These are phyloP conservation scores for Verticillium nubilum DNA, from an alignment of 2,329 filamentous ascomycete genomes.

Conservation along the genomic window DNA sequence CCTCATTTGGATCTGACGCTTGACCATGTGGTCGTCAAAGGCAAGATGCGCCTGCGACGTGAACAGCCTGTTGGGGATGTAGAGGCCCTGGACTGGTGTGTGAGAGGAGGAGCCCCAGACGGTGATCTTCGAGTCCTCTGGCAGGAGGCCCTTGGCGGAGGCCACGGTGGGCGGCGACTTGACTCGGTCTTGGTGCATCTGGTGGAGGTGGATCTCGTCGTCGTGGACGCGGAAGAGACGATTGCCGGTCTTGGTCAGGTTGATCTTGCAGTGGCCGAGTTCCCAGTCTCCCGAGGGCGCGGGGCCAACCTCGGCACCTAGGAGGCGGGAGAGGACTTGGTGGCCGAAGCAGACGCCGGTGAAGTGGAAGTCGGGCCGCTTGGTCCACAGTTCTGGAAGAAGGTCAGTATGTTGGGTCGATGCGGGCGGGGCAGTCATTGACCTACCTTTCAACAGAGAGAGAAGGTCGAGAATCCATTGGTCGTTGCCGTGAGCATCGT, in stretches of 20 bases:
- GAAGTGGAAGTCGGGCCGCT: conserved; percentile 47
- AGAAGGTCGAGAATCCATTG: conserved; percentile 71
- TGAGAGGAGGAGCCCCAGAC: conserved; percentile 58
- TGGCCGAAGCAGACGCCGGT: conserved; percentile 80
- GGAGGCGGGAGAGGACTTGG: conserved; percentile 67
- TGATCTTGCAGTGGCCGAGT: conserved; percentile 59
- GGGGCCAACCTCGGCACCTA: conserved; percentile 62
- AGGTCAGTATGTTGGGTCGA: background rate
- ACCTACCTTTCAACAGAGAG: conserved; percentile 41
- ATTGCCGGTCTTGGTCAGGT: conserved; percentile 60
- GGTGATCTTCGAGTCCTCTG: conserved; percentile 34
- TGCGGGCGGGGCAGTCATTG: background rate
- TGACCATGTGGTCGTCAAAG: conserved; percentile 65
- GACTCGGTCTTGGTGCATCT: conserved; percentile 78
- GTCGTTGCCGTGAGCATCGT: conserved; percentile 64
- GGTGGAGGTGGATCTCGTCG: conserved; percentile 53
- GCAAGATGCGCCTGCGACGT: conserved; percentile 78
- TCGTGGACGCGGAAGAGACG: conserved; percentile 58
- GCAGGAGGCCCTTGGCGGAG: conserved; percentile 34
- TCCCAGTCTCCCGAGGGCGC: conserved; percentile 67
- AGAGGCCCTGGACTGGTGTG: conserved; percentile 71
- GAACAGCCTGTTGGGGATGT: conserved; percentile 57
- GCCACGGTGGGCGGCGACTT: conserved; percentile 50
- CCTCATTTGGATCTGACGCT: conserved; percentile 55
- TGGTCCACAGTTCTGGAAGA: conserved; percentile 38